Evolutionary conservation across 1,284 basidiomycete species (phyloP).

Genomic region (Butyriboletus appendiculatus): DNA sequence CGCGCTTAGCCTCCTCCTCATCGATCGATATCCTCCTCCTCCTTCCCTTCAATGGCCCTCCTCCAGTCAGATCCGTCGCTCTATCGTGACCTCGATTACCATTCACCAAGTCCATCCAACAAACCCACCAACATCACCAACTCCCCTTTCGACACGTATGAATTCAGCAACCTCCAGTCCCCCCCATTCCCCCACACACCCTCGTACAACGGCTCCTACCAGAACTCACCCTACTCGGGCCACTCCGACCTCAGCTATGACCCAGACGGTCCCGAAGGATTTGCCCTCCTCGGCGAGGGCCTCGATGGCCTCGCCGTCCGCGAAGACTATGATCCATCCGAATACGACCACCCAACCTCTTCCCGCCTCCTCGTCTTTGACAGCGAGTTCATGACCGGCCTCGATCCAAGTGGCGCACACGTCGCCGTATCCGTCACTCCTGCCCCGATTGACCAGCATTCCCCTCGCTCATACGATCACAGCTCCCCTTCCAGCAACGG

Average conservation of each 20-base stretch:
- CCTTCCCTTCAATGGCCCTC: constrained; percentile 23
- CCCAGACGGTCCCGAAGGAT: constrained; percentile 44
- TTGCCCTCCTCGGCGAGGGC: constrained; percentile 43
- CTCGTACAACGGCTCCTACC: constrained; percentile 56
- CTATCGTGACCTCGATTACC: constrained; percentile 30
- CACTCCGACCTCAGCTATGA: constrained; percentile 64
- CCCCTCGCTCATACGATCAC: constrained; percentile 52
- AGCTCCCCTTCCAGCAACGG: constrained; percentile 62
- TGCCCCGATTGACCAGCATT: constrained; percentile 39
- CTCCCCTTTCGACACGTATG: constrained; percentile 40
- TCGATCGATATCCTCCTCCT: constrained; percentile 8
- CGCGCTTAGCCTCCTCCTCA: constrained; percentile 20
- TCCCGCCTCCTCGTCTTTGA: constrained; percentile 59
- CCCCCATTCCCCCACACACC: constrained; percentile 47
- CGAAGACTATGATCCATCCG: constrained; percentile 64
- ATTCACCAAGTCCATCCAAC: constrained; percentile 27
- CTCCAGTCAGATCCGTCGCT: constrained; percentile 24
- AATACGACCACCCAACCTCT: constrained; percentile 61
- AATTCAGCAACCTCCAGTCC: constrained; percentile 37
- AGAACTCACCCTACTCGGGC: constrained; percentile 67
- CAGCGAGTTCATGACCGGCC: constrained; percentile 47
- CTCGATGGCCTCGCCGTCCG: constrained; percentile 35
- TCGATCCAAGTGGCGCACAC: constrained; percentile 36
- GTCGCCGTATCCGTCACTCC: constrained; percentile 44
- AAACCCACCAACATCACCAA: constrained; percentile 27